These are phyloP conservation scores for Trypanosoma avium DNA, from an alignment of 208 protist species.

Conservation along the genomic window DNA sequence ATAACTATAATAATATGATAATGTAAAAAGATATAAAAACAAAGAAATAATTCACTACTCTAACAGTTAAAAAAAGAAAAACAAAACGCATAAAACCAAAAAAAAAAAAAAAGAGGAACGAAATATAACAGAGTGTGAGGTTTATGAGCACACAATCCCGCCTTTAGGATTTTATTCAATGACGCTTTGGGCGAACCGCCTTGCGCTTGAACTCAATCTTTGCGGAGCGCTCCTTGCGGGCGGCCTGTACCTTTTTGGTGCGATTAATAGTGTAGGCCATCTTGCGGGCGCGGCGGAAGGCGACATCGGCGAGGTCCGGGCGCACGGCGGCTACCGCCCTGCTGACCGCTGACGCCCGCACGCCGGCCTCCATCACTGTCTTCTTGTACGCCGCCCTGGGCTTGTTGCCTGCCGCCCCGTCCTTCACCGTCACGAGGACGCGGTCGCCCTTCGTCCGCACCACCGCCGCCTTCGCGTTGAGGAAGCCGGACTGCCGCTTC, in stretches of 20 bases:
- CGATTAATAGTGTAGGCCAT: conserved; percentile 58
- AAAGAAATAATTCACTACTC: no score
- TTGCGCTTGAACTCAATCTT: conserved; percentile 77
- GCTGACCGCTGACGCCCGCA: conserved; percentile 74
- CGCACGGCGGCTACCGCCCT: conserved; percentile 69
- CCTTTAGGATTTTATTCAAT: conserved; percentile 25
- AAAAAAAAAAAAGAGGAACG: background rate
- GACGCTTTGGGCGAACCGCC: conserved; percentile 65
- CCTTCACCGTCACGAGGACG: conserved; percentile 73
- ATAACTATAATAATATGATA: background rate
- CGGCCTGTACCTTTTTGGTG: conserved; percentile 63
- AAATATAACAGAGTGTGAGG: background rate
- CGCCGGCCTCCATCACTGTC: conserved; percentile 57
- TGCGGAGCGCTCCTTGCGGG: conserved; percentile 79
- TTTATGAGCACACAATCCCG: background rate
- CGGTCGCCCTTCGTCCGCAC: conserved; percentile 73
- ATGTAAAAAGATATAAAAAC: no score
- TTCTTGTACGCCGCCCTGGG: conserved; percentile 79
- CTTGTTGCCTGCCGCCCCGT: conserved; percentile 70
- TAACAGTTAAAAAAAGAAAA: background rate
- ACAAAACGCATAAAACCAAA: background rate
- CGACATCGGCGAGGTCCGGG: conserved; percentile 75
- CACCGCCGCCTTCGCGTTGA: conserved; percentile 68
- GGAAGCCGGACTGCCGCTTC: conserved; percentile 81
- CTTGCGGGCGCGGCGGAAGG: conserved; percentile 80